Evolutionary conservation across 2,329 filamentous ascomycete genomes (phyloP).

Genomic region (Venturiaceae sp.): DNA sequence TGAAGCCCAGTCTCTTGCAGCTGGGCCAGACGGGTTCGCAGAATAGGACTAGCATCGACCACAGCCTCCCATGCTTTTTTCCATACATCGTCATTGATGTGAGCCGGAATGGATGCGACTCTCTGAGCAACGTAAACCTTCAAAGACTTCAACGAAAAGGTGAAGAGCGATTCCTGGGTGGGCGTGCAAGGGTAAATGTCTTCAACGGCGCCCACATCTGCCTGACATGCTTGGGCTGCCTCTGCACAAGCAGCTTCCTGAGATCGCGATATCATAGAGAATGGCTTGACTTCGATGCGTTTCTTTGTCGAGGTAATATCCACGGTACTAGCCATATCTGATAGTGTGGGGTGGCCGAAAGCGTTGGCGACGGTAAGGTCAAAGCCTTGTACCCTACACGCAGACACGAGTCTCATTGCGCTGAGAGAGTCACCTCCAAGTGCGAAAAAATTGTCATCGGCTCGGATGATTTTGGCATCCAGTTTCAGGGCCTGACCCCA

Average conservation of each 20-base stretch:
- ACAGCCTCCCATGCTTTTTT: constrained; percentile 27
- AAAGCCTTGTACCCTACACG: constrained; percentile 38
- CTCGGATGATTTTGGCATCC: constrained; percentile 36
- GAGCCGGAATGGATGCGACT: constrained; percentile 19
- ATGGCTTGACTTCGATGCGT: constrained; percentile 18
- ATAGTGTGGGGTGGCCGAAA: constrained; percentile 37
- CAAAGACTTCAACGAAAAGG: constrained; percentile 25
- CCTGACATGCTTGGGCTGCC: constrained; percentile 24
- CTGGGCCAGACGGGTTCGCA: constrained; percentile 30
- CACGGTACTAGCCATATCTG: constrained; percentile 34
- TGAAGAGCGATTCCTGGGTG: constrained; percentile 30
- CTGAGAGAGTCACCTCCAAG: constrained; percentile 51
- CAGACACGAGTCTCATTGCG: constrained; percentile 51
- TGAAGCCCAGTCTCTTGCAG: constrained; percentile 24
- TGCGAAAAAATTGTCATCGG: constrained; percentile 51
- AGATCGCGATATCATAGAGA: constrained; percentile 20
- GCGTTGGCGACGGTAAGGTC: constrained; percentile 46
- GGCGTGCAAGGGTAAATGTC: constrained; percentile 33
- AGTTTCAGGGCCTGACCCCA: constrained; percentile 10
- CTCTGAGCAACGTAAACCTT: constrained; percentile 29
- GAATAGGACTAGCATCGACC: constrained; percentile 20
- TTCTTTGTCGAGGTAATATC: constrained; percentile 15
- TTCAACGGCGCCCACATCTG: constrained; percentile 18
- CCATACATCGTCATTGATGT: constrained; percentile 22
- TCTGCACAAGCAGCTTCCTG: constrained; percentile 25